Evolutionary conservation across 78 protist species (phyloP).

Genomic region (Dictyostelium brefeldianum): DNA sequence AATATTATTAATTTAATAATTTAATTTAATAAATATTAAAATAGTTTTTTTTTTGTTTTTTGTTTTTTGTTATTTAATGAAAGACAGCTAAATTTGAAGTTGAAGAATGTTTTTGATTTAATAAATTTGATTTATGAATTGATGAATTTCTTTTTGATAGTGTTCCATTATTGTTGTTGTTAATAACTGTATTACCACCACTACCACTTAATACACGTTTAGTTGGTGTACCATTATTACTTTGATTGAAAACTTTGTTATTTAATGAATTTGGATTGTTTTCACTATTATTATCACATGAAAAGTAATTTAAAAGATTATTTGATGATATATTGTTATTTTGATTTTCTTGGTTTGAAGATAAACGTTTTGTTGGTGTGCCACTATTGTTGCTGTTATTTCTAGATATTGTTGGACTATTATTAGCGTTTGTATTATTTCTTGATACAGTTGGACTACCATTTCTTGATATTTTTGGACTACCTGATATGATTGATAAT

Average conservation of each 20-base stretch:
- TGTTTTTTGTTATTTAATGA: background rate
- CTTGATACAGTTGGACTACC: background rate
- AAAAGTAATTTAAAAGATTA: slow-evolving; percentile 13
- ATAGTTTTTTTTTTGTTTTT: no score
- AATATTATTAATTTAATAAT: no score
- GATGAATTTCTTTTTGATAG: background rate
- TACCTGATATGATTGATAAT: background rate
- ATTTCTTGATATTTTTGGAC: background rate
- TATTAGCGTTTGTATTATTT: background rate
- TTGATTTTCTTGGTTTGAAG: background rate
- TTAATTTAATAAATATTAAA: no score
- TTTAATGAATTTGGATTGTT: slow-evolving; percentile 20
- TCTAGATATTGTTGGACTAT: background rate
- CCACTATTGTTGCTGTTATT: background rate
- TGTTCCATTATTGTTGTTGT: background rate
- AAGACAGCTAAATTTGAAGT: background rate
- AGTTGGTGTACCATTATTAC: background rate
- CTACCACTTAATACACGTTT: background rate
- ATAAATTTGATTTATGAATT: background rate
- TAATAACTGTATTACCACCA: background rate
- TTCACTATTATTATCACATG: background rate
- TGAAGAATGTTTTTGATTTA: slow-evolving; percentile 8
- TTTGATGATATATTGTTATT: background rate
- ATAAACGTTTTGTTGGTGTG: slow-evolving; percentile 15
- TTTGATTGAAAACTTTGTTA: background rate